Evolutionary conservation across 2,329 filamentous ascomycete genomes (phyloP).

Genomic region (Epichloe glyceriae): DNA sequence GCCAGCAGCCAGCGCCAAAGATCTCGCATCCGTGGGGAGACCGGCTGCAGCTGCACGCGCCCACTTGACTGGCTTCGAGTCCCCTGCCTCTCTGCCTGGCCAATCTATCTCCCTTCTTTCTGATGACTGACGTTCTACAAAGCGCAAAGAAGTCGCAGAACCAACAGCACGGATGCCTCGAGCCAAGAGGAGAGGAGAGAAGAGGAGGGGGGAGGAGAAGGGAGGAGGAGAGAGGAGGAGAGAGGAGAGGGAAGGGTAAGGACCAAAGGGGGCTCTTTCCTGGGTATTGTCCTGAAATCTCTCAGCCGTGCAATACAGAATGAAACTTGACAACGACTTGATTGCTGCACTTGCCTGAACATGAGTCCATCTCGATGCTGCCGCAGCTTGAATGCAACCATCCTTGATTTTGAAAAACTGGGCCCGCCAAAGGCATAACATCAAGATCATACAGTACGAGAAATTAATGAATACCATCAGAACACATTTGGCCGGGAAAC

Average conservation of each 20-base stretch:
- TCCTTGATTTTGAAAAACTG: neutral
- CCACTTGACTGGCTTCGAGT: too few species aligned
- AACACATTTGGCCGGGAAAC: neutral
- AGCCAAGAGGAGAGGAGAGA: neutral
- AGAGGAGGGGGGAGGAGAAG: neutral
- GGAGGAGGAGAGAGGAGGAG: neutral
- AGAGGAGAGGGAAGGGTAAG: neutral
- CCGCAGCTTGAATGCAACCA: slow-evolving; percentile 1
- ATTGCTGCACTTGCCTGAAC: neutral
- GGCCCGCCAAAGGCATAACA: neutral
- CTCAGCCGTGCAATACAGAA: neutral
- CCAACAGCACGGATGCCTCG: neutral
- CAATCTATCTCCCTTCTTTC: too few species aligned
- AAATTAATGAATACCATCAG: neutral
- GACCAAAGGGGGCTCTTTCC: neutral
- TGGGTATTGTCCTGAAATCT: neutral
- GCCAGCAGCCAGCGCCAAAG: too few species aligned
- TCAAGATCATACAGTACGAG: neutral
- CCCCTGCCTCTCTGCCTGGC: too few species aligned
- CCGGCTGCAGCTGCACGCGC: too few species aligned
- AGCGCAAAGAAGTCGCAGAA: neutral
- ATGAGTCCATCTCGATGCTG: slow-evolving; percentile 1
- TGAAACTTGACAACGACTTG: neutral
- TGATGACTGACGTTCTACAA: neutral
- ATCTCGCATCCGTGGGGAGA: too few species aligned